These are phyloP conservation scores for Neurospora africana DNA, from an alignment of 495 filamentous ascomycete species.

Conservation along the genomic window DNA sequence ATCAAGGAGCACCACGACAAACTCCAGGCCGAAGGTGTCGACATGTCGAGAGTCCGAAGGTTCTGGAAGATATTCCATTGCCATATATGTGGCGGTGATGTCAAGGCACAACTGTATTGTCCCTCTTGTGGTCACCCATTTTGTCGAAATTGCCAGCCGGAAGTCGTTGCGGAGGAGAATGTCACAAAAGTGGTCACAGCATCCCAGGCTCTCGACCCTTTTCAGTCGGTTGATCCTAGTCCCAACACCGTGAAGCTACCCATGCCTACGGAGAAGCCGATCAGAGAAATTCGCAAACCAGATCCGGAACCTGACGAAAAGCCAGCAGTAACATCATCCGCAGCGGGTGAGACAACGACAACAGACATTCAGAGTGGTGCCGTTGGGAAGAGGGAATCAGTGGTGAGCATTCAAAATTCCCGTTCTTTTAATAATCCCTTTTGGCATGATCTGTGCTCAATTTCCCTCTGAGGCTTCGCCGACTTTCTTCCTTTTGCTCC, in stretches of 20 bases:
- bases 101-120: constrained; percentile 24
- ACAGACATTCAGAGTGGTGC: not conserved
- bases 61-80: constrained; percentile 26
- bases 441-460: not conserved
- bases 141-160: constrained; percentile 22
- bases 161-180: constrained; percentile 10
- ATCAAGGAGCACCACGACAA: constrained; percentile 9
- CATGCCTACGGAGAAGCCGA: not conserved
- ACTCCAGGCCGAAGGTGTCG: not conserved
- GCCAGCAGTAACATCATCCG: not conserved
- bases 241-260: not conserved
- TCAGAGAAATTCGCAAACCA: not conserved
- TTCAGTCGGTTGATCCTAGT: not conserved
- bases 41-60: not conserved
- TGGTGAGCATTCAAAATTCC: constrained; percentile 5
- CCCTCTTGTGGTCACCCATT: constrained; percentile 28
- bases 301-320: not conserved
- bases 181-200: constrained; percentile 2
- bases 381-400: constrained; percentile 6
- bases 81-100: constrained; percentile 28
- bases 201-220: not conserved
- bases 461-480: not conserved
- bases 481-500: not conserved
- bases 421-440: not conserved
- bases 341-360: not conserved